These are phyloP conservation scores for Talaromyces stipitatus DNA, from an alignment of 495 filamentous ascomycete genomes.

Conservation along the genomic window DNA sequence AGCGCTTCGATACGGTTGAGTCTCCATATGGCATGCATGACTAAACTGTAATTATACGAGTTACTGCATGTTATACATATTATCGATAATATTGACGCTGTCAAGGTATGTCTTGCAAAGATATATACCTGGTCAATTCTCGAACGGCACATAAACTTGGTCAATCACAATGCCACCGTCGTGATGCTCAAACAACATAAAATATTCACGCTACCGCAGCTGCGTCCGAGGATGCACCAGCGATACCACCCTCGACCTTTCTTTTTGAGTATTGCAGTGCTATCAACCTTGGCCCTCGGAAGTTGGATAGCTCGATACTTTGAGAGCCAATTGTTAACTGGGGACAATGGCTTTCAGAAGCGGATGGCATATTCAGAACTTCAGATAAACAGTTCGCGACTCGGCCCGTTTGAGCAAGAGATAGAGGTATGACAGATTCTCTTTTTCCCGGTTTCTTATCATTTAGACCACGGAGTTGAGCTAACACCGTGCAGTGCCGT, in stretches of 20 bases:
- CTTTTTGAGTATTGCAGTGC: background rate
- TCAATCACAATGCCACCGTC: background rate
- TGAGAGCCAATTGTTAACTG: background rate
- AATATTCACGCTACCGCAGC: background rate
- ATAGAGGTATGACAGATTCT: slow-evolving; percentile 26
- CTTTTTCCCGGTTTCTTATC: background rate
- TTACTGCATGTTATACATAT: background rate
- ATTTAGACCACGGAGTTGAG: background rate
- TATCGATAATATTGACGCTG: background rate
- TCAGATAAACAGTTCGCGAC: background rate
- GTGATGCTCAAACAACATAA: background rate
- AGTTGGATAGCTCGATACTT: background rate
- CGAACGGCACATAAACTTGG: background rate
- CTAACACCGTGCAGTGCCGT: slow-evolving; percentile 55
- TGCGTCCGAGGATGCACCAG: background rate
- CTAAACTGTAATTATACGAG: background rate
- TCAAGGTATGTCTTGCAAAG: background rate
- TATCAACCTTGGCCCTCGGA: background rate
- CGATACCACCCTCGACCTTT: slow-evolving; percentile 2
- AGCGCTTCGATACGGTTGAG: background rate
- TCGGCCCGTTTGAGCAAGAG: slow-evolving; percentile 10
- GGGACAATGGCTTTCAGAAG: background rate
- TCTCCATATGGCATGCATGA: background rate
- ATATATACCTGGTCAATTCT: background rate
- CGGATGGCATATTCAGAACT: background rate